Evolutionary conservation across 768 basidiomycete species (phyloP), one percentile per base, ranked within the genome.

Genomic region (Lentinula raphanica): DNA sequence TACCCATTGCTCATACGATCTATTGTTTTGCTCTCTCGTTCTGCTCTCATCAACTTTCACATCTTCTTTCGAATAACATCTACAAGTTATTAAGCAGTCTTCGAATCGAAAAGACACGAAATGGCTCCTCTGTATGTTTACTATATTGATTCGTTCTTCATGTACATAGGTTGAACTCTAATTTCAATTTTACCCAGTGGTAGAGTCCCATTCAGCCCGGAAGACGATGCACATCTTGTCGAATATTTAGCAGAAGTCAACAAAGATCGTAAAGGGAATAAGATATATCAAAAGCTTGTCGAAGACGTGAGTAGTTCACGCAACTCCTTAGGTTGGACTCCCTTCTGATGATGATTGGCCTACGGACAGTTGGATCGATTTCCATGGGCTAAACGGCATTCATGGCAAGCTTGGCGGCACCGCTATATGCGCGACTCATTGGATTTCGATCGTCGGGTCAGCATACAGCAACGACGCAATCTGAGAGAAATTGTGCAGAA

Each of bases 371-470:
- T 9, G 40, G 17, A 36, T 6, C 17, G 27, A 39, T 53, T 32
- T 11, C 51, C 51, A 23, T 53, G 51, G 51, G 19, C 32, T 5
- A 25, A 11, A 7, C 23, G 51, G 17, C 51, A 53, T n/a, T 27
- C 51, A 12, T 53, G 51, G 51, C 51, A 53, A 35, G 35, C 51
- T 21, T 53, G 51, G 51, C 38, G 51, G 17, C 23, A 32, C 39
- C 51, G 51, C 5, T 53, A 53, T 21, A 23, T 32, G 13, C 19
- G 29, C 31, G 32, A 36, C 8, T 6, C 32, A 4, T n/a, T 5
- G 1, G 32, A 36, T 12, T 39, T 53, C 19, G 51, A 36, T 13
- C 51, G 51, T 38, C 32, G n/a, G n/a, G 28, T 53, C 28, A 11
- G n/a, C 17, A 5, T 51, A 5, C 49, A 51, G 13, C 21, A 32